A percentile compares a stretch with the other conserved stretches of the same genome.
phyloP scores from a whole-genome alignment of 805 yeast genomes.

The Komagataella phaffii region DNA sequence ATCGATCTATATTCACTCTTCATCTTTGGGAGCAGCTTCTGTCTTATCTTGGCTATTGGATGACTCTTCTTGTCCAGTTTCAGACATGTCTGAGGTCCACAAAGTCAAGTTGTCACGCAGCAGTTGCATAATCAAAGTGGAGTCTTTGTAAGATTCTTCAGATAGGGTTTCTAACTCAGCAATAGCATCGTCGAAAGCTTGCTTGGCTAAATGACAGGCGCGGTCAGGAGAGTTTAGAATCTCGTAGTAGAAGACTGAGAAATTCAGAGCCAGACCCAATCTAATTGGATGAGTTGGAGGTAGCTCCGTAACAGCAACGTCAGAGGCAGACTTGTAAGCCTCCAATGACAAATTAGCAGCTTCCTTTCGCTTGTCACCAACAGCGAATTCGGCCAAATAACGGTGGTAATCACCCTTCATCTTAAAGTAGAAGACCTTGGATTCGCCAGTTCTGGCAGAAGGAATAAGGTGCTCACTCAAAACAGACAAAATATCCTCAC shows the following conservation, averaged over 20 bases:
- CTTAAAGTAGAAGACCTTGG: conserved; percentile 95
- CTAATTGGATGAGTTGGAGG: conserved; percentile 99
- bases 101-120: conserved; percentile 95
- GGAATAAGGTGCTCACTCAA: conserved; percentile 85
- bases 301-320: conserved; percentile 90
- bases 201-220: conserved; percentile 98
- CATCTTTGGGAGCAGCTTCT: conserved; percentile 17
- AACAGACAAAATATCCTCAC: conserved; percentile 86
- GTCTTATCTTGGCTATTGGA: conserved; percentile 19
- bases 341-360: conserved; percentile 89
- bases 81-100: conserved; percentile 94
- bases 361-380: conserved; percentile 79
- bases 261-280: conserved; percentile 93
- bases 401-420: conserved; percentile 99
- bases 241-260: conserved; percentile 96
- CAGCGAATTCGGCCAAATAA: conserved; percentile 94
- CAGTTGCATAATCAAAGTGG: conserved; percentile 97
- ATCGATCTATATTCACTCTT: conserved; percentile 9
- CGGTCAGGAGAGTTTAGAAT: conserved; percentile 96
- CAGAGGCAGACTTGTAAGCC: conserved; percentile 92
- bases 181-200: conserved; percentile 98
- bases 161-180: conserved; percentile 96
- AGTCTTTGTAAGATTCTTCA: conserved; percentile 97
- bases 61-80: conserved; percentile 52
- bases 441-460: conserved; percentile 91